Evolutionary conservation across 176 grass and related monocot genomes (phyloP).

Genomic region (Melocanna baccifera): DNA sequence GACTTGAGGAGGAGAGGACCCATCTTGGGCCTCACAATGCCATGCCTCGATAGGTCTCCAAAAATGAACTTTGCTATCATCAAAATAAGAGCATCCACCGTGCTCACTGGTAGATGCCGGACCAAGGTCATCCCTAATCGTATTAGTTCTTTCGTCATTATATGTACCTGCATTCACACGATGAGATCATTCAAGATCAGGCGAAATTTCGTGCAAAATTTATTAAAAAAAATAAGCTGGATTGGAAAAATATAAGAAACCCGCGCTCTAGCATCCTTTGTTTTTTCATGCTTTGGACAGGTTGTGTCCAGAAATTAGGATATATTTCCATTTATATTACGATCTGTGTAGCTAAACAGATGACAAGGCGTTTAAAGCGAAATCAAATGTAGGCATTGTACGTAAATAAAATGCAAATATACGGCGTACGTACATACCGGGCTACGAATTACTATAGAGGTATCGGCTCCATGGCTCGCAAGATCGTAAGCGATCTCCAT

Average conservation of each 20-base stretch:
- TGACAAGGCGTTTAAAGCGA: no score
- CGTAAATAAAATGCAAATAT: neutral
- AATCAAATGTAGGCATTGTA: no score
- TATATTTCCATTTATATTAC: neutral
- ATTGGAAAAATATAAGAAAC: neutral
- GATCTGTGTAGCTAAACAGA: neutral
- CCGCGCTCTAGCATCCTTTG: neutral
- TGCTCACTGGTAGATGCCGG: neutral
- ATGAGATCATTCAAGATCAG: neutral
- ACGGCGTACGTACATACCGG: conserved; percentile 16
- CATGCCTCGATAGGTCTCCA: conserved; percentile 46
- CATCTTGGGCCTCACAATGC: conserved; percentile 37
- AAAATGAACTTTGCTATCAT: conserved; percentile 16
- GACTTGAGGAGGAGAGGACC: conserved; percentile 37
- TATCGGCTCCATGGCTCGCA: conserved; percentile 12
- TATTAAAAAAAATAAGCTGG: no score
- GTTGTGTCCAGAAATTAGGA: no score
- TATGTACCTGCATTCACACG: conserved; percentile 27
- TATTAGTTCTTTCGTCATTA: conserved; percentile 47
- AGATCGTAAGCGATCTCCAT: conserved; percentile 65
- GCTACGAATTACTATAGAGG: conserved; percentile 32
- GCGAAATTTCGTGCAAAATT: neutral
- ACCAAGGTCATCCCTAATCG: conserved; percentile 41
- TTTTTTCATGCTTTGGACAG: neutral
- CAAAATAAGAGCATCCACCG: conserved; percentile 29